phyloP scores from a whole-genome alignment of 2,329 filamentous ascomycete genomes.

The Aspergillus terreus region DNA sequence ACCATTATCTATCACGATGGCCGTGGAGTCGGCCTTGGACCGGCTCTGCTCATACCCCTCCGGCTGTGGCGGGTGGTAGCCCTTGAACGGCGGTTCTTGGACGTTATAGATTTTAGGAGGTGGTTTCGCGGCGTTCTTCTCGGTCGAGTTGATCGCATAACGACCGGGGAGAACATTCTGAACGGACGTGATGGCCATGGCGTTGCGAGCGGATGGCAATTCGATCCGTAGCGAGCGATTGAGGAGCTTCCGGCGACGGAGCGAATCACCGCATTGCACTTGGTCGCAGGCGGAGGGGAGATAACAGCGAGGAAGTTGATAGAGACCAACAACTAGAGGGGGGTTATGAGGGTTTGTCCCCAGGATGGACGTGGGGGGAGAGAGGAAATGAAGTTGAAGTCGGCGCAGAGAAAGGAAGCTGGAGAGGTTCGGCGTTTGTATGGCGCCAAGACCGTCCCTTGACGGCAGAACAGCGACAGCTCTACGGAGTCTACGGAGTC shows the following conservation, averaged over 20 bases:
- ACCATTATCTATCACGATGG: slow-evolving; percentile 99
- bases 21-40: slow-evolving; percentile 56
- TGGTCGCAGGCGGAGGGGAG: slow-evolving; percentile 3
- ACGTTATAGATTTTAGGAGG: slow-evolving; percentile 52
- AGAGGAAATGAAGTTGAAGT: slow-evolving; percentile 6
- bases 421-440: slow-evolving; percentile 13
- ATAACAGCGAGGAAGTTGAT: neutral
- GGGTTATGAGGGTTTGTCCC: too few relatives aligned
- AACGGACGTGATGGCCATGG: slow-evolving; percentile 44
- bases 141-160: slow-evolving; percentile 38
- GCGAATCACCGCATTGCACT: slow-evolving; percentile 19
- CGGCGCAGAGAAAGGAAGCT: slow-evolving; percentile 11
- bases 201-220: slow-evolving; percentile 19
- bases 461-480: neutral
- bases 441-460: slow-evolving; percentile 14
- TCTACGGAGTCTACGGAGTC: neutral
- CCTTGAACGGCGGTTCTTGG: slow-evolving; percentile 59
- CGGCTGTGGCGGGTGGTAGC: slow-evolving; percentile 54
- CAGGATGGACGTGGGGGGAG: neutral
- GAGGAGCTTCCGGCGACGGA: slow-evolving; percentile 12
- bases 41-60: slow-evolving; percentile 71
- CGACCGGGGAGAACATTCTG: slow-evolving; percentile 35
- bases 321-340: neutral
- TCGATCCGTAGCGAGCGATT: slow-evolving; percentile 13
- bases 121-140: slow-evolving; percentile 51